Percentiles rank a stretch among this genome's conserved stretches.
These are phyloP conservation scores for Paraphaeosphaeria sporulosa DNA, from an alignment of 2,329 filamentous ascomycete species.

Conservation along the genomic window DNA sequence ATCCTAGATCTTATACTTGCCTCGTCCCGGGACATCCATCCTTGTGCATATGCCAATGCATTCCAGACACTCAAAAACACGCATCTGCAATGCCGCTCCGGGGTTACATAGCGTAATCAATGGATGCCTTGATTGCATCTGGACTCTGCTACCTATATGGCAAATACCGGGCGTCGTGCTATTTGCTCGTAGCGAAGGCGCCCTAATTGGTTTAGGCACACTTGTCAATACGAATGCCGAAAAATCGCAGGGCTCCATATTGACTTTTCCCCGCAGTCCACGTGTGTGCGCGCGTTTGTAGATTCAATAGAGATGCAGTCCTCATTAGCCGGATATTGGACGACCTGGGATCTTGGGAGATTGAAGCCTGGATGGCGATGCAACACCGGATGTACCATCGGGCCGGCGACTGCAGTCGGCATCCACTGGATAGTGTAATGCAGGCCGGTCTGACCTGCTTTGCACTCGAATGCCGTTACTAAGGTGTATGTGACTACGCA, in stretches of 20 bases:
- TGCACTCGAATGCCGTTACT: too few relatives aligned
- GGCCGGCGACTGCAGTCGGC: background rate
- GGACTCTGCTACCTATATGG: background rate
- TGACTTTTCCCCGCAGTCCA: slow-evolving; percentile 11
- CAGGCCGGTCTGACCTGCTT: background rate
- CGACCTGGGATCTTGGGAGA: background rate
- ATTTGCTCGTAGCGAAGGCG: too few relatives aligned
- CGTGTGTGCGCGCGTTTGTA: background rate
- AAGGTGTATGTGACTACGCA: too few relatives aligned
- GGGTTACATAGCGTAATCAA: background rate
- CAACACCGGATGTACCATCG: background rate
- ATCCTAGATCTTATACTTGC: slow-evolving; percentile 4
- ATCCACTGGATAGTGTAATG: background rate
- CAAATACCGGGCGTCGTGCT: background rate
- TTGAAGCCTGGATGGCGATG: background rate
- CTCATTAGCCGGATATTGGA: slow-evolving; percentile 11
- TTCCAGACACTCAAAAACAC: background rate
- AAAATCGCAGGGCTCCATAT: background rate
- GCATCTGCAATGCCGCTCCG: background rate
- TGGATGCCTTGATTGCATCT: slow-evolving; percentile 3
- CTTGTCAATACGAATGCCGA: background rate
- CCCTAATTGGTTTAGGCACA: background rate
- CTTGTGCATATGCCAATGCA: background rate
- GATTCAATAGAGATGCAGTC: slow-evolving; percentile 3
- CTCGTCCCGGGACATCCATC: background rate